Conservation (phyloP, 345 rosid genomes). For the Cardiospermum halicacabum region DNA sequence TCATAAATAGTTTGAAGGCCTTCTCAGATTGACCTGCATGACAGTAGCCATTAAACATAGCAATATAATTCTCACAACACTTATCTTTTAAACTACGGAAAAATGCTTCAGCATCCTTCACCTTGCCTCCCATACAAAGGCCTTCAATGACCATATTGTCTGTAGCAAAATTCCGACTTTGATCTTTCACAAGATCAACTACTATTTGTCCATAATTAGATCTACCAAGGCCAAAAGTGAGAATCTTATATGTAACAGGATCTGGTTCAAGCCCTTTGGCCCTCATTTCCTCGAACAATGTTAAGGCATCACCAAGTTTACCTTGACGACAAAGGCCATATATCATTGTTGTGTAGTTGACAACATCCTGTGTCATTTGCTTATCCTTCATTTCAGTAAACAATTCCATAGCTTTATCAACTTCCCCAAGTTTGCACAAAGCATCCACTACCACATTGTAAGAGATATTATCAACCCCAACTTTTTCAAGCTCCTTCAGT, state of each 20-base stretch:
- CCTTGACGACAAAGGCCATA: constrained; percentile 55
- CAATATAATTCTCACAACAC: constrained; percentile 35
- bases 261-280: constrained; percentile 43
- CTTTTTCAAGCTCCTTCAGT: constrained; percentile 34
- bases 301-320: constrained; percentile 40
- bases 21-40: constrained; percentile 31
- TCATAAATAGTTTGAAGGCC: constrained; percentile 41
- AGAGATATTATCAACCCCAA: constrained; percentile 50
- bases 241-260: constrained; percentile 45
- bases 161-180: constrained; percentile 41
- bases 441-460: constrained; percentile 51
- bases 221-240: constrained; percentile 48
- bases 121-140: constrained; percentile 56
- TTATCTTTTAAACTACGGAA: constrained; percentile 32
- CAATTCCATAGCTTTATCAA: constrained; percentile 49
- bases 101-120: constrained; percentile 58
- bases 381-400: constrained; percentile 53
- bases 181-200: constrained; percentile 34
- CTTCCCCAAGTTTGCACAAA: constrained; percentile 53
- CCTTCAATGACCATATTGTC: constrained; percentile 61
- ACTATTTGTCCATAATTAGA: constrained; percentile 40
- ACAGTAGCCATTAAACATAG: constrained; percentile 62
- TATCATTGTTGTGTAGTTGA: constrained; percentile 71
- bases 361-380: constrained; percentile 41
- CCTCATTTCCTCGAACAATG: constrained; percentile 50